phyloP scores from a whole-genome alignment of 495 filamentous ascomycete genomes.

The Xylaria nigripes region DNA sequence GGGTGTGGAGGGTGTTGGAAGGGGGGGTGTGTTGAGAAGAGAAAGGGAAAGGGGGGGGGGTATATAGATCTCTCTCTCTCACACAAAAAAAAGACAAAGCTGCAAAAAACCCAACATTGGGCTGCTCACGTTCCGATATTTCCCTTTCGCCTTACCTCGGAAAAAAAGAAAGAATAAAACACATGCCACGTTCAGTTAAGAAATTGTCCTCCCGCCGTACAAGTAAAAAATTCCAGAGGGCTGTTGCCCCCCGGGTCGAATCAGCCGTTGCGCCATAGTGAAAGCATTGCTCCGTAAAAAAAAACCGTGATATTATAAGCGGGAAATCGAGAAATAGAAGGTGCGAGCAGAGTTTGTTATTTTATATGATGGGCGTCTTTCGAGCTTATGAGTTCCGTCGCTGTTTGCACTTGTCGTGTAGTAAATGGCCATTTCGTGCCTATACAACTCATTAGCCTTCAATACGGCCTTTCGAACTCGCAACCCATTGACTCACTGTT shows the following conservation, averaged over 20 bases:
- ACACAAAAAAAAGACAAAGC: neutral
- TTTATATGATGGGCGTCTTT: neutral
- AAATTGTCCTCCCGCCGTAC: neutral
- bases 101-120: neutral
- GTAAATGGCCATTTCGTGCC: slow-evolving; percentile 78
- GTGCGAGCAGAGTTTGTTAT: slow-evolving; percentile 5
- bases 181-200: slow-evolving; percentile 1
- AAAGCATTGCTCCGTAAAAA: slow-evolving; percentile 8
- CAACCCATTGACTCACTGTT: slow-evolving; percentile 35
- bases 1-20: no score
- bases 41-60: no score
- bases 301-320: neutral
- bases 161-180: neutral
- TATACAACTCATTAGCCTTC: slow-evolving; percentile 7
- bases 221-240: neutral
- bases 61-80: no score
- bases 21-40: no score
- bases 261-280: slow-evolving; percentile 7
- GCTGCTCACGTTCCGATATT: neutral
- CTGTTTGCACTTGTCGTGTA: slow-evolving; percentile 83
- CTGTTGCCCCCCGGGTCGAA: neutral
- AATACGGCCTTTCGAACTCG: neutral
- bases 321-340: neutral
- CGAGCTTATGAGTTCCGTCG: slow-evolving; percentile 35
- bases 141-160: slow-evolving; percentile 3